Conservation (phyloP, 1,284 basidiomycete genomes). For the Calocybe gambosa region DNA sequence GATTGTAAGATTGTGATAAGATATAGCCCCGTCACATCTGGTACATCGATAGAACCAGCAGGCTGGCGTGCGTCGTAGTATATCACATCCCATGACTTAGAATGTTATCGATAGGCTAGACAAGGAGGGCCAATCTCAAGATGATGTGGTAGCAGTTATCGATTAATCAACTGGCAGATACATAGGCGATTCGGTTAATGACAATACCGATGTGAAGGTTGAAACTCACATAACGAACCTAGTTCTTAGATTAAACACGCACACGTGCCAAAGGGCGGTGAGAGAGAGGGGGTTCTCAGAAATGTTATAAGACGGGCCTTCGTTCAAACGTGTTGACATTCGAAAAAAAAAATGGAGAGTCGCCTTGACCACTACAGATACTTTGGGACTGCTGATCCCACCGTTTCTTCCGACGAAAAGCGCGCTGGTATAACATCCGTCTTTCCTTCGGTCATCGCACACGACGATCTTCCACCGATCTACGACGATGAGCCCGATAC, state of each 20-base stretch:
- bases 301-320: neutral
- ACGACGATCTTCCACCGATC: constrained; percentile 2
- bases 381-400: constrained; percentile 2
- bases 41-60: neutral
- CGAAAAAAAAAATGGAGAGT: neutral
- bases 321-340: neutral
- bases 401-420: neutral
- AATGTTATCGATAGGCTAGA: too few relatives aligned
- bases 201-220: too few relatives aligned
- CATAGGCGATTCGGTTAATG: too few relatives aligned
- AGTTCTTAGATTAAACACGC: too few relatives aligned
- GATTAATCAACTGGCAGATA: too few relatives aligned
- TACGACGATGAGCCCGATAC: constrained; percentile 3
- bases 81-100: too few relatives aligned
- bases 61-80: too few relatives aligned
- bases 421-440: constrained; percentile 3
- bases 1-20: too few relatives aligned
- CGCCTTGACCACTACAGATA: constrained; percentile 2
- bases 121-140: too few relatives aligned
- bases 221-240: too few relatives aligned
- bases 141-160: too few relatives aligned
- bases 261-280: too few relatives aligned
- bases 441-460: constrained; percentile 1
- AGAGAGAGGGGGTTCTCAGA: neutral
- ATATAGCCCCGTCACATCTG: neutral